Conservation (phyloP, 1,139 yeast genomes). For the Yamadazyma songkhlaensis region DNA sequence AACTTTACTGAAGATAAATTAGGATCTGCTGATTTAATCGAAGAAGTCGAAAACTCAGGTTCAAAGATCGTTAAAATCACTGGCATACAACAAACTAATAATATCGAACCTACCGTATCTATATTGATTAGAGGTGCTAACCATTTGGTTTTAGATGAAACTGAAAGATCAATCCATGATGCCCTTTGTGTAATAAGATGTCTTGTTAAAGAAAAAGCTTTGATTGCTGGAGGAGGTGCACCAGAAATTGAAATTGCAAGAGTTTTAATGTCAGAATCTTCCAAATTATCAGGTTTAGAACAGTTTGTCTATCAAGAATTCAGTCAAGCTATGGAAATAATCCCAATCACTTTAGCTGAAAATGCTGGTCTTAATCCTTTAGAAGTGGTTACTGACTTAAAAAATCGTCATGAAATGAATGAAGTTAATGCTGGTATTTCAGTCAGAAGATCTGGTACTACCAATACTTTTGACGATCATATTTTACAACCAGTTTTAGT, state of each 20-base stretch:
- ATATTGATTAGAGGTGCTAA: conserved; percentile 96
- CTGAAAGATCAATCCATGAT: conserved; percentile 95
- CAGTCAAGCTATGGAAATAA: conserved; percentile 92
- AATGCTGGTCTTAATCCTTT: conserved; percentile 96
- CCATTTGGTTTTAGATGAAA: conserved; percentile 82
- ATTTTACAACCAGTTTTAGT: conserved; percentile 96
- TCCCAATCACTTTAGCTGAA: conserved; percentile 96
- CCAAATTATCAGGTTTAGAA: conserved; percentile 81
- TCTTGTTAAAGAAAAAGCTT: conserved; percentile 87
- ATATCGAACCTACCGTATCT: conserved; percentile 73
- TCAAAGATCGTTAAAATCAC: conserved; percentile 88
- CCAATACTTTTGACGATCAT: conserved; percentile 89
- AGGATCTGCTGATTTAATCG: conserved; percentile 88
- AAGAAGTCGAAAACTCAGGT: conserved; percentile 89
- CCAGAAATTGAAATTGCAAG: conserved; percentile 95
- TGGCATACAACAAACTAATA: conserved; percentile 47
- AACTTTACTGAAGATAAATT: conserved; percentile 89
- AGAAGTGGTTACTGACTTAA: conserved; percentile 89
- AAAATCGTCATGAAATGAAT: conserved; percentile 89
- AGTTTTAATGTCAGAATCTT: conserved; percentile 72
- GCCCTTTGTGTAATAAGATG: conserved; percentile 97
- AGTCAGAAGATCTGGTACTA: conserved; percentile 89
- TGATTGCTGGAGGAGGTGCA: conserved; percentile 99
- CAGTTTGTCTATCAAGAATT: conserved; percentile 94
- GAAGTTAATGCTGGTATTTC: conserved; percentile 95